Conservation (phyloP, 2,329 filamentous ascomycete species). For the Aspergillus tubingensis region DNA sequence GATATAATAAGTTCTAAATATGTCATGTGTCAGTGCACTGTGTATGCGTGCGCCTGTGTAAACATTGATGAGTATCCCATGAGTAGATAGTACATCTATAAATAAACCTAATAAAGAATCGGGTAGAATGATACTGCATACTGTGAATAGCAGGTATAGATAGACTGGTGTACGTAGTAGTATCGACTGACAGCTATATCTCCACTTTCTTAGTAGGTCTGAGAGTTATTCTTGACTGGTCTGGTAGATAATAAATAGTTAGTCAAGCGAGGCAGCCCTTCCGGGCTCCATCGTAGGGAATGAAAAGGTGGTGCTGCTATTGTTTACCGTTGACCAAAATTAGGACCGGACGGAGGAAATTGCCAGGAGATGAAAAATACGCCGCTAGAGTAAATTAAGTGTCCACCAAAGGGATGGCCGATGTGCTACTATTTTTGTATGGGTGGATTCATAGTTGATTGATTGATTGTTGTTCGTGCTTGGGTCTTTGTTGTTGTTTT, state of each 20-base stretch:
- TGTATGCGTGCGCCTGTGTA: neutral
- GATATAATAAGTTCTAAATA: too few relatives aligned
- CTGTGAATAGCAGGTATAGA: neutral
- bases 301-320: neutral
- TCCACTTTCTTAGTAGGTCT: neutral
- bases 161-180: neutral
- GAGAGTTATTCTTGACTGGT: neutral
- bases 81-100: neutral
- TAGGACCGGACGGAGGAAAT: neutral
- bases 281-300: too few relatives aligned
- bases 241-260: neutral
- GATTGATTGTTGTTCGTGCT: neutral
- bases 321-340: conserved; percentile 2
- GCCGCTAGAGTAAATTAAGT: conserved; percentile 6
- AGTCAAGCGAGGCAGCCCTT: too few relatives aligned
- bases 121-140: neutral
- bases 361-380: neutral
- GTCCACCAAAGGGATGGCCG: conserved; percentile 1
- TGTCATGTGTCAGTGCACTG: too few relatives aligned
- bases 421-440: neutral
- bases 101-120: neutral
- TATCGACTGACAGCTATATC: neutral
- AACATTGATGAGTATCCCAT: neutral
- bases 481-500: neutral
- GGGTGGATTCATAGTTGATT: neutral